phyloP scores from a whole-genome alignment of 2,329 filamentous ascomycete genomes.

The Exophiala sp. region DNA sequence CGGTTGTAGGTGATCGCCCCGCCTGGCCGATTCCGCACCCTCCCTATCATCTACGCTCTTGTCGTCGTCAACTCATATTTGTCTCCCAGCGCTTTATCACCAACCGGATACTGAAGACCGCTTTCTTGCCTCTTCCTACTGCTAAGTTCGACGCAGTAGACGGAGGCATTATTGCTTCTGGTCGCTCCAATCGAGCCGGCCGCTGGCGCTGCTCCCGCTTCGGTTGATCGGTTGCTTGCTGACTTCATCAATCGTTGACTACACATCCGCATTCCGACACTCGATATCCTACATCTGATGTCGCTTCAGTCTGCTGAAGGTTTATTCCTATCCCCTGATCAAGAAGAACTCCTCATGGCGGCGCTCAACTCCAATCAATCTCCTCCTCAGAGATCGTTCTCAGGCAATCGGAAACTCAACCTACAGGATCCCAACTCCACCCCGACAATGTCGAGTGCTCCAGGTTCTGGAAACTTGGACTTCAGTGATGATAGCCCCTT shows the following conservation, averaged over 20 bases:
- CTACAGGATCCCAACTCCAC: conserved; percentile 39
- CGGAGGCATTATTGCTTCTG: conserved; percentile 1
- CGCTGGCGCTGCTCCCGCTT: neutral
- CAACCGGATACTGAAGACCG: neutral
- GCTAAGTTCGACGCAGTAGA: conserved; percentile 7
- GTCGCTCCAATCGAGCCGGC: neutral
- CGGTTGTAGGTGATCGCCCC: conserved; percentile 5
- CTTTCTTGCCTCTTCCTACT: conserved; percentile 9
- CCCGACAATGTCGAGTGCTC: conserved; percentile 36
- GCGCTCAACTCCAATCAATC: conserved; percentile 65
- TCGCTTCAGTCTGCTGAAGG: conserved; percentile 25
- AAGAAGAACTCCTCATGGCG: conserved; percentile 69
- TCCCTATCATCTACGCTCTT: conserved; percentile 6
- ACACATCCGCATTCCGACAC: neutral
- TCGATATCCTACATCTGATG: conserved; percentile 7
- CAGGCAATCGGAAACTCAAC: conserved; percentile 5
- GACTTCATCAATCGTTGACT: neutral
- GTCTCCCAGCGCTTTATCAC: neutral
- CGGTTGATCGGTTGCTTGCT: neutral
- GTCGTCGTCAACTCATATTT: conserved; percentile 4
- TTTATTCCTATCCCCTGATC: conserved; percentile 67
- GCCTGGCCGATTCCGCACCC: conserved; percentile 1
- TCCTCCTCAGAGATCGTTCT: conserved; percentile 11
- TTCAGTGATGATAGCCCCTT: conserved; percentile 69
- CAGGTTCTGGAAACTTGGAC: conserved; percentile 45